phyloP scores from a whole-genome alignment of 441 rosid species.

The Arabidopsis hybrid region DNA sequence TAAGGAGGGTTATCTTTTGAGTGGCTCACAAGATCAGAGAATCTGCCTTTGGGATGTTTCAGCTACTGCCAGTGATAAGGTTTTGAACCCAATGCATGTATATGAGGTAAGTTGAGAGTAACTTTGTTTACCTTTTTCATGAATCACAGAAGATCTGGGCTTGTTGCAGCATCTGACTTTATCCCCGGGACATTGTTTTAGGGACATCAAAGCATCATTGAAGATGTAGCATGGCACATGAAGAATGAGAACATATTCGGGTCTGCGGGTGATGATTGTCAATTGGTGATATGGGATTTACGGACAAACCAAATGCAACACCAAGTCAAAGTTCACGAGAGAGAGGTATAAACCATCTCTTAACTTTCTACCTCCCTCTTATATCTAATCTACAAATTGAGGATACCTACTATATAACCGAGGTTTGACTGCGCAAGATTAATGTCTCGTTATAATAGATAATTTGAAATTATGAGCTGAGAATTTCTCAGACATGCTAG shows the following conservation, averaged over 20 bases:
- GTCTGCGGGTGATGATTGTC: constrained; percentile 81
- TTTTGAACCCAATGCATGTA: constrained; percentile 63
- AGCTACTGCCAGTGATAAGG: constrained; percentile 62
- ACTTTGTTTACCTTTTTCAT: constrained; percentile 5
- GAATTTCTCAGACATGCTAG: neutral
- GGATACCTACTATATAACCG: neutral
- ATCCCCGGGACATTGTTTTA: constrained; percentile 28
- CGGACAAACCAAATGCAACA: constrained; percentile 70
- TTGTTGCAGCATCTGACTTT: constrained; percentile 24
- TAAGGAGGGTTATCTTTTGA: constrained; percentile 78
- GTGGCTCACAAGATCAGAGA: constrained; percentile 81
- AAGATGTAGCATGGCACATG: constrained; percentile 88
- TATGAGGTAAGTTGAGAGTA: constrained; percentile 58
- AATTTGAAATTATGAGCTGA: neutral
- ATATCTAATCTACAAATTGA: neutral
- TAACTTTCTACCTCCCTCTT: constrained; percentile 4
- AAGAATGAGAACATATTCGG: constrained; percentile 80
- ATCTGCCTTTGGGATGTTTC: constrained; percentile 88
- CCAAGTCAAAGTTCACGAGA: constrained; percentile 71
- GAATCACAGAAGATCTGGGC: neutral
- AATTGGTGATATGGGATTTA: constrained; percentile 78
- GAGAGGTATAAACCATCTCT: constrained; percentile 59
- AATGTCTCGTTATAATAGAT: neutral
- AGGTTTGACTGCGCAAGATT: neutral
- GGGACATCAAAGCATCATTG: constrained; percentile 79